These are phyloP conservation scores for Backusella sp. DNA, from an alignment of 192 early-diverging fungal species.

Conservation along the genomic window DNA sequence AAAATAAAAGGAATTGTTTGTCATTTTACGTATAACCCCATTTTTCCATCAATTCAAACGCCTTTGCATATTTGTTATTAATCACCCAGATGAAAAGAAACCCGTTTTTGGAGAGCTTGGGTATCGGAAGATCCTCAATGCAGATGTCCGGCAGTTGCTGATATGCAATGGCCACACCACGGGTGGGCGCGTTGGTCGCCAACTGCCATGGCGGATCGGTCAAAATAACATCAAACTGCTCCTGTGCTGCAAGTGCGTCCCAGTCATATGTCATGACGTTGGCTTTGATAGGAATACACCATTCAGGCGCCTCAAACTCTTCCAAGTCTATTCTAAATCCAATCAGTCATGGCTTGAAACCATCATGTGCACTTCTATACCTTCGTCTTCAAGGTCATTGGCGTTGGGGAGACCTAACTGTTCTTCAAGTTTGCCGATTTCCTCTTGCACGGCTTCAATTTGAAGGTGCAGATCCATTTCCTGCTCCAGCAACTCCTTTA, in stretches of 20 bases:
- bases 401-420: slow-evolving; percentile 9
- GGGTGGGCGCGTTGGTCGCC: slow-evolving; percentile 88
- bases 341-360: background rate
- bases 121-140: slow-evolving; percentile 89
- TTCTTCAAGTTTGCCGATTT: slow-evolving; percentile 28
- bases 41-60: slow-evolving; percentile 91
- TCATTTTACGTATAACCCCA: slow-evolving; percentile 84
- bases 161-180: slow-evolving; percentile 93
- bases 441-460: slow-evolving; percentile 42
- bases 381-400: slow-evolving; percentile 24
- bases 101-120: slow-evolving; percentile 80
- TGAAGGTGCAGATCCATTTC: slow-evolving; percentile 56
- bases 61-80: slow-evolving; percentile 96
- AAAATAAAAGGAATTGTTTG: too few species aligned
- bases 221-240: slow-evolving; percentile 92
- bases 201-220: slow-evolving; percentile 99
- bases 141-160: slow-evolving; percentile 94
- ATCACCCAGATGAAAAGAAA: slow-evolving; percentile 99
- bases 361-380: background rate
- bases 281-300: slow-evolving; percentile 94
- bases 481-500: slow-evolving; percentile 40
- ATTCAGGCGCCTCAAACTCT: slow-evolving; percentile 87
- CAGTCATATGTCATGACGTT: slow-evolving; percentile 97
- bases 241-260: slow-evolving; percentile 72
- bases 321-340: slow-evolving; percentile 50